Percentiles rank a stretch among this genome's conserved stretches.
These are phyloP conservation scores for Trametes villosa DNA, from an alignment of 768 basidiomycete genomes.

Conservation along the genomic window DNA sequence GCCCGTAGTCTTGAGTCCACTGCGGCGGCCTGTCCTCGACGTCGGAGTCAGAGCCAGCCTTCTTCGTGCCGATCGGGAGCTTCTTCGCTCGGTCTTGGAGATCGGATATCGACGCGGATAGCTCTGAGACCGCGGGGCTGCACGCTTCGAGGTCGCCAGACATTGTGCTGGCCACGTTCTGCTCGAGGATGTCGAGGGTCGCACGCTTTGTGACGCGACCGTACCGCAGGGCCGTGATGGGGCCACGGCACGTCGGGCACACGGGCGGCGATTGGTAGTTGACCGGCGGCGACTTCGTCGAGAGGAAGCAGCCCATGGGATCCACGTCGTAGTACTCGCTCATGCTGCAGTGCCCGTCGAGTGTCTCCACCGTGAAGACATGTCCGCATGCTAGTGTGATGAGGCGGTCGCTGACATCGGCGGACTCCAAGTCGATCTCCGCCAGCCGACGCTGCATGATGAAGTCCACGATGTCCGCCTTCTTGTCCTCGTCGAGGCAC, in stretches of 20 bases:
- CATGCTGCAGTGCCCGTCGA: constrained; percentile 43
- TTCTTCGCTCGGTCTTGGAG: constrained; percentile 23
- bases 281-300: constrained; percentile 33
- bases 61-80: constrained; percentile 14
- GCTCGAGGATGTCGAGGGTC: constrained; percentile 42
- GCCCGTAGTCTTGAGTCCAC: constrained; percentile 22
- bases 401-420: constrained; percentile 35
- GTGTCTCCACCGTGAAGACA: constrained; percentile 44
- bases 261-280: constrained; percentile 36
- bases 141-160: constrained; percentile 26
- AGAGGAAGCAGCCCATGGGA: constrained; percentile 27
- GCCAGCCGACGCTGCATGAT: constrained; percentile 38
- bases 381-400: constrained; percentile 42
- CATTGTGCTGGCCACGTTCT: constrained; percentile 40
- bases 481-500: constrained; percentile 33
- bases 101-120: constrained; percentile 11
- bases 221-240: constrained; percentile 41
- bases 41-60: not conserved
- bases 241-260: constrained; percentile 42
- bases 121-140: constrained; percentile 9
- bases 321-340: constrained; percentile 35
- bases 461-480: constrained; percentile 40
- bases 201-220: constrained; percentile 42
- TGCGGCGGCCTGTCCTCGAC: not conserved
- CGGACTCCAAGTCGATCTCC: constrained; percentile 29